A percentile compares a stretch with the other conserved stretches of the same genome.
These are phyloP conservation scores for Fusarium praegraminearum DNA, from an alignment of 2,329 filamentous ascomycete species.

Conservation along the genomic window DNA sequence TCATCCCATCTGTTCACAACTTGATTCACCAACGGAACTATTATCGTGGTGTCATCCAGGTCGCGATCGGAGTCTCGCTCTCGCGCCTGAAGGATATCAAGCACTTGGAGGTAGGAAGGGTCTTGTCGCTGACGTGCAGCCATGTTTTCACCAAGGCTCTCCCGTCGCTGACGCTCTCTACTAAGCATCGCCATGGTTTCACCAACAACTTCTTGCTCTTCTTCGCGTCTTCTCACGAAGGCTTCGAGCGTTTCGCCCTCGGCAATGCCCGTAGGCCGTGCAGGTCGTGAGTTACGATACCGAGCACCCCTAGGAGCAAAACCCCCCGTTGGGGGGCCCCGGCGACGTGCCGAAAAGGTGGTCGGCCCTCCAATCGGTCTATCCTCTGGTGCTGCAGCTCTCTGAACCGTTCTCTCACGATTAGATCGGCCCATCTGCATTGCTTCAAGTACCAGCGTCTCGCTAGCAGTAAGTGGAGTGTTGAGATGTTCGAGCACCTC, in stretches of 20 bases:
- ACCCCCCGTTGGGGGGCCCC: constrained; percentile 53
- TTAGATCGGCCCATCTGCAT: constrained; percentile 66
- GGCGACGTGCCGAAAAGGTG: constrained; percentile 19
- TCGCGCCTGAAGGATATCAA: constrained; percentile 55
- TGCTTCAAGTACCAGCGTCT: constrained; percentile 68
- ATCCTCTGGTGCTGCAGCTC: constrained; percentile 35
- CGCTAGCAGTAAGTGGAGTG: constrained; percentile 64
- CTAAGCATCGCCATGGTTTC: constrained; percentile 54
- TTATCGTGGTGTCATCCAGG: constrained; percentile 53
- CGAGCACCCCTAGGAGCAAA: constrained; percentile 53
- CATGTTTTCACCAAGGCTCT: constrained; percentile 53
- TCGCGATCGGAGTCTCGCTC: constrained; percentile 51
- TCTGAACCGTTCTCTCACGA: constrained; percentile 57
- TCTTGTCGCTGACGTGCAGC: constrained; percentile 54
- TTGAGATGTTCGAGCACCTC: constrained; percentile 60
- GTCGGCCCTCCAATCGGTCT: constrained; percentile 21
- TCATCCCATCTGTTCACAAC: constrained; percentile 56
- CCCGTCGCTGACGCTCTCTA: constrained; percentile 53
- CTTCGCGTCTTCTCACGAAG: constrained; percentile 20
- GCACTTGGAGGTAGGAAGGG: constrained; percentile 52
- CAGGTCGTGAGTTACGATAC: constrained; percentile 42
- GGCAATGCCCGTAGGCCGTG: not conserved
- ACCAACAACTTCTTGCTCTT: constrained; percentile 52
- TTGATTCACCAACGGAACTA: constrained; percentile 55
- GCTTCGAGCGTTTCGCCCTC: not conserved